Evolutionary conservation across 495 filamentous ascomycete genomes (phyloP), one percentile per base, ranked within the genome.

Genomic region (Talaromyces adpressus): DNA sequence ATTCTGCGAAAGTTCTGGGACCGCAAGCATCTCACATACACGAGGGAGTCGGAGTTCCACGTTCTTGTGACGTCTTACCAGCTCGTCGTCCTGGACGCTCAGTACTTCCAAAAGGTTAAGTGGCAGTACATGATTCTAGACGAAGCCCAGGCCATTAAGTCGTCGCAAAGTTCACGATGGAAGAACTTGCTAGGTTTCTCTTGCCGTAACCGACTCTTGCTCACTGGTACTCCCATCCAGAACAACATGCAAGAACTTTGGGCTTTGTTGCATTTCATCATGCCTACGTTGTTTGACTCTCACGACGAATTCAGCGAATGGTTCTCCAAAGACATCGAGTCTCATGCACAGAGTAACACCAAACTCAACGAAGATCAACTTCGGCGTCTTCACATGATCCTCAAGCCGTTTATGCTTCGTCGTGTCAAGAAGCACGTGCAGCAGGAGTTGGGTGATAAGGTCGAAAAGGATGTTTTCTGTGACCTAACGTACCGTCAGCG

Each of bases 111-210:
- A 74, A 97, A 97, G 78, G 92, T 98, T 76, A 91, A 89, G 66
- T 98, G 94, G 94, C 94, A 98, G 77, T 98, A 98, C 76, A 98
- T 98, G 94, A 96, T 98, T 70, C 84, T 98, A 36, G 94, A 98
- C 69, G 94, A 98, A 74, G 94, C 94, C 20, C 94, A 98, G 72
- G 94, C 94, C 57, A 98, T 98, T 85, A 98, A 98, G 80, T 97
- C 92, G 59, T 97, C 95, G 14, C 85, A 89, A 67, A 97, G 92
- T 76, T 95, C 93, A 4, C 87, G 94, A 68, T 98, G 94, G 94
- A 98, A 98, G 82, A 90, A 87, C 66, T 75, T 98, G 65, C 81
- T 98, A 20, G 91, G 91, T 16, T 97, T 98, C 79, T 89, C 91
- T 71, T 98, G 93, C 75, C 91, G 94, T 49, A 98, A 98, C 75